Percentiles rank a stretch among this genome's conserved stretches.
Conservation (phyloP, 176 grass and related monocot species). For the Metroxylon sagu region DNA sequence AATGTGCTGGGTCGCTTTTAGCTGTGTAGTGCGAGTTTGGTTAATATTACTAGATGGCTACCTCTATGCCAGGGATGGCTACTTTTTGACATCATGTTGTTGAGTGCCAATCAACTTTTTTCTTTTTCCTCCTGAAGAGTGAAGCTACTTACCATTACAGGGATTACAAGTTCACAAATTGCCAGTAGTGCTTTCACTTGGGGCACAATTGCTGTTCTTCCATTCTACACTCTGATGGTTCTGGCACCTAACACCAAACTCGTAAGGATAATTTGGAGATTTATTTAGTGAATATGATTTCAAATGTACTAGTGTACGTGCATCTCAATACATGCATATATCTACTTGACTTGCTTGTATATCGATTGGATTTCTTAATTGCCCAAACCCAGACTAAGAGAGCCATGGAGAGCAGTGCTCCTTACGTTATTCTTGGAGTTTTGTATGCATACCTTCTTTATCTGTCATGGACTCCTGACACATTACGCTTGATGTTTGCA, state of each 20-base stretch:
- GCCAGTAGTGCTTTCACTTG: constrained; percentile 77
- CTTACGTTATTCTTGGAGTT: constrained; percentile 56
- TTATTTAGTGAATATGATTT: background rate
- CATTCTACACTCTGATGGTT: constrained; percentile 97
- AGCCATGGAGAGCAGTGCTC: constrained; percentile 66
- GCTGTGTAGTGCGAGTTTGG: too few relatives aligned
- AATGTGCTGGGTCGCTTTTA: too few relatives aligned
- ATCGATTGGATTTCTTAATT: background rate
- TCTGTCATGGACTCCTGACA: constrained; percentile 90
- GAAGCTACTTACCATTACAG: constrained; percentile 15
- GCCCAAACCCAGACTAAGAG: constrained; percentile 50
- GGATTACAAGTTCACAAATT: constrained; percentile 66
- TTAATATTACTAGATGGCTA: too few relatives aligned
- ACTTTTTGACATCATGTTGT: too few relatives aligned
- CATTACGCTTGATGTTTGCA: constrained; percentile 65
- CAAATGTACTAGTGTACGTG: too few relatives aligned
- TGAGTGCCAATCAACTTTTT: too few relatives aligned
- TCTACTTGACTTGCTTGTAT: too few relatives aligned
- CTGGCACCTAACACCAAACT: constrained; percentile 70
- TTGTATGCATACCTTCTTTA: constrained; percentile 85
- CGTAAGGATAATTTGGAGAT: constrained; percentile 33
- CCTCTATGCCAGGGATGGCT: too few relatives aligned
- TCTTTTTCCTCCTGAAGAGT: too few relatives aligned
- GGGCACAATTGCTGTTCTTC: constrained; percentile 83
- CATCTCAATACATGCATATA: too few relatives aligned